Evolutionary conservation across 805 yeast genomes (phyloP).

Genomic region (Candida arabinofermentans): DNA sequence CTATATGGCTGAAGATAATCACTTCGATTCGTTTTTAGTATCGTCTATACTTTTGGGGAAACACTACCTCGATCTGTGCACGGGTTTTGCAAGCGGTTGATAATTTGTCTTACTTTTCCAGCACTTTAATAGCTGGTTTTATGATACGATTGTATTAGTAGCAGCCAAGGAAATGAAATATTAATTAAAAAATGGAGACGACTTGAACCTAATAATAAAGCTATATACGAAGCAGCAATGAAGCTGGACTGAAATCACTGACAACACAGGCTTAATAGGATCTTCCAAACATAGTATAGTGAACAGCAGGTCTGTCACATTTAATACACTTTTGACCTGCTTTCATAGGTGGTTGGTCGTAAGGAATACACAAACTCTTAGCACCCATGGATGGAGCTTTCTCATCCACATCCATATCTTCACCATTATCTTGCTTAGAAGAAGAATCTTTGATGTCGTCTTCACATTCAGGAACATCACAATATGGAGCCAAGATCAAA

Average conservation of each 20-base stretch:
- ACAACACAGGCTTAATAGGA: conserved; percentile 59
- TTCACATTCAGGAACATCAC: conserved; percentile 92
- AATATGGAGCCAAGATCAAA: conserved; percentile 93
- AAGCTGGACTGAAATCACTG: no score
- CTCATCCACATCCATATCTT: conserved; percentile 87
- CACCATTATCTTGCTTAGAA: conserved; percentile 75
- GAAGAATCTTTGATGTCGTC: conserved; percentile 92
- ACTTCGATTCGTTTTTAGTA: no score
- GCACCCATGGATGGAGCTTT: conserved; percentile 99
- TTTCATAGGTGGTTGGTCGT: conserved; percentile 81
- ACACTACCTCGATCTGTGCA: no score
- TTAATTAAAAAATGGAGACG: not conserved
- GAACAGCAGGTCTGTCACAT: conserved; percentile 72
- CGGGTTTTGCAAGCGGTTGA: no score
- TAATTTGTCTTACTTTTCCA: no score
- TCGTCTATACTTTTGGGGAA: no score
- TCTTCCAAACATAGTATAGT: conserved; percentile 95
- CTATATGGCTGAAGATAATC: no score
- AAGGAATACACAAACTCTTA: conserved; percentile 94
- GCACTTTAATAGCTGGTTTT: no score
- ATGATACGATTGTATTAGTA: no score
- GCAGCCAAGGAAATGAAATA: no score
- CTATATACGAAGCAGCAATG: not conserved
- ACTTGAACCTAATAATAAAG: not conserved
- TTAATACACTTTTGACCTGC: conserved; percentile 81